These are phyloP conservation scores for Clathrospora elynae DNA, from an alignment of 2,329 filamentous ascomycete genomes.

Conservation along the genomic window DNA sequence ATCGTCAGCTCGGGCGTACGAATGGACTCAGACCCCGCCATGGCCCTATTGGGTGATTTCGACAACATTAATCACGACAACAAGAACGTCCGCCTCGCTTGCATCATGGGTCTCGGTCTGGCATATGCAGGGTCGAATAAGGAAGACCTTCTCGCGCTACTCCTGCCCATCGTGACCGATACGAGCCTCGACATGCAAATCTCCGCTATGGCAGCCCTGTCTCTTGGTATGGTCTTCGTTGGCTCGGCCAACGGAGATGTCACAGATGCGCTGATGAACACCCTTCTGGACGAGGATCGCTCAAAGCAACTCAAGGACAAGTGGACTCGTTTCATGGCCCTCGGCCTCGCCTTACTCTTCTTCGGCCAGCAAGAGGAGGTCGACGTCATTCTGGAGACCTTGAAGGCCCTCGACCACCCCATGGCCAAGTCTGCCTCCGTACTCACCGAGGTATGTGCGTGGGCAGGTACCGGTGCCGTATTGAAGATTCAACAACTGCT, in stretches of 20 bases:
- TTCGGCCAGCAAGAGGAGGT: conserved; percentile 98
- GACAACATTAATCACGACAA: conserved; percentile 81
- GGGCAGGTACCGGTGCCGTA: conserved; percentile 96
- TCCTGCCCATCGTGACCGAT: conserved; percentile 87
- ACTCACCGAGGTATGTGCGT: conserved; percentile 93
- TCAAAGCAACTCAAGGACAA: conserved; percentile 93
- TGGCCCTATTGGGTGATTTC: conserved; percentile 81
- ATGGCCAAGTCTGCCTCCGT: conserved; percentile 96
- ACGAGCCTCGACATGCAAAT: conserved; percentile 89
- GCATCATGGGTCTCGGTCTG: conserved; percentile 94
- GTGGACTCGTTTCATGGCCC: conserved; percentile 95
- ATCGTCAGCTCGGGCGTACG: conserved; percentile 94
- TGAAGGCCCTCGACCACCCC: conserved; percentile 95
- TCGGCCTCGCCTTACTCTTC: conserved; percentile 90
- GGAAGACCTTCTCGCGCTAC: conserved; percentile 80
- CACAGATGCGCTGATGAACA: conserved; percentile 88
- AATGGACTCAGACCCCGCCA: conserved; percentile 84
- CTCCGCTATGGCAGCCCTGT: conserved; percentile 92
- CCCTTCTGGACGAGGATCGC: conserved; percentile 90
- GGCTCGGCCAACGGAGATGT: conserved; percentile 91
- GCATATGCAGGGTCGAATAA: conserved; percentile 95
- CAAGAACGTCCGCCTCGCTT: conserved; percentile 76
- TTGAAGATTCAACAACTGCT: conserved; percentile 96
- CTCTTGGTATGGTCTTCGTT: conserved; percentile 88
- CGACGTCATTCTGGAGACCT: conserved; percentile 94